Percentiles rank a stretch among this genome's conserved stretches.
Evolutionary conservation across 805 yeast species (phyloP).

Genomic region (Ogataea trehaloabstinens): DNA sequence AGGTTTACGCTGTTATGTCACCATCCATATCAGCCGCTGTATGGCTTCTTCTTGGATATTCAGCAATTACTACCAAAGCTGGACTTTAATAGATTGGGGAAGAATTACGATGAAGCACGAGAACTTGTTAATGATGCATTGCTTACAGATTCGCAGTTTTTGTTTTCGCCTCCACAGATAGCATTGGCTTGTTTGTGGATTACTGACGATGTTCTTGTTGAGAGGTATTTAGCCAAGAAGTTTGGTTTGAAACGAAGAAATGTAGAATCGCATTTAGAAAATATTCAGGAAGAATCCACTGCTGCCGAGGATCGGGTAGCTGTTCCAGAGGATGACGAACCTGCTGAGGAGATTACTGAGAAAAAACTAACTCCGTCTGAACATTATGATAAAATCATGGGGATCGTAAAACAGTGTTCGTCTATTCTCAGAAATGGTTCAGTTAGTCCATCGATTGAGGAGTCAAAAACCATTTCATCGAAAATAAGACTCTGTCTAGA

Average conservation of each 20-base stretch:
- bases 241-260: conserved; percentile 38
- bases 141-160: conserved; percentile 71
- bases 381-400: conserved; percentile 44
- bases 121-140: conserved; percentile 64
- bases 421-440: conserved; percentile 39
- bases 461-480: conserved; percentile 59
- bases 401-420: conserved; percentile 49
- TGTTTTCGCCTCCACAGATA: conserved; percentile 91
- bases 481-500: conserved; percentile 62
- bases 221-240: conserved; percentile 65
- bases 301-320: conserved; percentile 11
- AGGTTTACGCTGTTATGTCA: conserved; percentile 81
- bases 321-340: not conserved
- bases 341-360: conserved; percentile 11
- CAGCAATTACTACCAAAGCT: conserved; percentile 56
- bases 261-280: conserved; percentile 16
- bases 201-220: conserved; percentile 60
- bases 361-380: conserved; percentile 17
- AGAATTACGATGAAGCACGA: conserved; percentile 68
- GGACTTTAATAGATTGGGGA: conserved; percentile 59
- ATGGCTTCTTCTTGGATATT: conserved; percentile 90
- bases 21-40: conserved; percentile 86
- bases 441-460: conserved; percentile 53
- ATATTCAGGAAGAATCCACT: conserved; percentile 11
- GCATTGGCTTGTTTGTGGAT: conserved; percentile 82